Conservation (phyloP, 192 early-diverging fungal genomes). For the Paraglomus occultum region DNA sequence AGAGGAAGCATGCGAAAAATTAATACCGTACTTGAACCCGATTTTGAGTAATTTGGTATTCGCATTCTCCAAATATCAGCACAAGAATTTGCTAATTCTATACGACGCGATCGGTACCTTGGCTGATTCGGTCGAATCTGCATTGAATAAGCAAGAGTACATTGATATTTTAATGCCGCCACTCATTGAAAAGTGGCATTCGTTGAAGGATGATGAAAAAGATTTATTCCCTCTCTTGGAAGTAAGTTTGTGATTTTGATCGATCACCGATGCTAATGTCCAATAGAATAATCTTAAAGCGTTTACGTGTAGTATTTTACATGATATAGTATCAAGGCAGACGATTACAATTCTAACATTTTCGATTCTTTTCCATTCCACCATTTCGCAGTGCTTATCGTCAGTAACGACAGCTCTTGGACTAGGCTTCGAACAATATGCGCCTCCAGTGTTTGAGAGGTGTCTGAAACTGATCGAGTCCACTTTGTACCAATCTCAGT, state of each 20-base stretch:
- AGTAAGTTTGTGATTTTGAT: constrained; percentile 37
- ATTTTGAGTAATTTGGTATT: constrained; percentile 79
- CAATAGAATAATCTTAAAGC: background rate
- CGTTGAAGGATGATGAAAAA: constrained; percentile 77
- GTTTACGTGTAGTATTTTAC: background rate
- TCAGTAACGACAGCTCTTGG: constrained; percentile 87
- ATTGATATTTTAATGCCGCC: constrained; percentile 86
- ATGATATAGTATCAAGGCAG: background rate
- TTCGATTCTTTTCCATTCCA: background rate
- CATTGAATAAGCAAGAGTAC: constrained; percentile 77
- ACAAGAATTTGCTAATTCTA: constrained; percentile 92
- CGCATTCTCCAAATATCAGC: constrained; percentile 91
- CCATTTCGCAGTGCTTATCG: constrained; percentile 68
- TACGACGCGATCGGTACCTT: constrained; percentile 99
- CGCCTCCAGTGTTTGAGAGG: constrained; percentile 81
- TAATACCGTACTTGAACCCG: constrained; percentile 85
- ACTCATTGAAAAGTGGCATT: constrained; percentile 83
- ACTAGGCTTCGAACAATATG: constrained; percentile 81
- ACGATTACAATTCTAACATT: background rate
- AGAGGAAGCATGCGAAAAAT: constrained; percentile 79
- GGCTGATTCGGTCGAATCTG: constrained; percentile 84
- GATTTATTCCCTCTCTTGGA: constrained; percentile 93
- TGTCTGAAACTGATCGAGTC: constrained; percentile 85
- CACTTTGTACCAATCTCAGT: constrained; percentile 70
- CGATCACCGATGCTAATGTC: background rate